Percentiles rank a stretch among this genome's conserved stretches.
Evolutionary conservation across 1,139 yeast genomes (phyloP).

Genomic region (Yamadazyma spencermartinsiae): DNA sequence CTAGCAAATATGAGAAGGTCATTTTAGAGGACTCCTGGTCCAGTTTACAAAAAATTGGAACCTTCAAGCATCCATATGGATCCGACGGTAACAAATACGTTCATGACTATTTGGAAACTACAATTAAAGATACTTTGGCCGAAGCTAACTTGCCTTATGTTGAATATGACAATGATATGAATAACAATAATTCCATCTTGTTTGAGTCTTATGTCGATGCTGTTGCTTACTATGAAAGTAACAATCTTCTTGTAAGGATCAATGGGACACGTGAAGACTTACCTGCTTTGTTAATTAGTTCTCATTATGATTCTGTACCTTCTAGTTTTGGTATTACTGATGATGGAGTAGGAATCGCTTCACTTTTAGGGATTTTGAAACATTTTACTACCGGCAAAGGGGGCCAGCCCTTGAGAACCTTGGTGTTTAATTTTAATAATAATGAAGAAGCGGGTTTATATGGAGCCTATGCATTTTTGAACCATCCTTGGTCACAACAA

Average conservation of each 20-base stretch:
- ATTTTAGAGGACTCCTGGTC: slow-evolving; percentile 59
- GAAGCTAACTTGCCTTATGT: slow-evolving; percentile 27
- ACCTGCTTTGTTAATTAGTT: slow-evolving; percentile 73
- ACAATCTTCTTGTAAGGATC: slow-evolving; percentile 71
- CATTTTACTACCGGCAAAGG: slow-evolving; percentile 35
- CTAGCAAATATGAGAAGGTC: slow-evolving; percentile 30
- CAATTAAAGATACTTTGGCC: slow-evolving; percentile 36
- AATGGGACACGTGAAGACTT: slow-evolving; percentile 58
- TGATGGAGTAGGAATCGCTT: slow-evolving; percentile 90
- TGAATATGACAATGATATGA: slow-evolving; percentile 54
- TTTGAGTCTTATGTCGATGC: slow-evolving; percentile 30
- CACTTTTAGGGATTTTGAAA: slow-evolving; percentile 69
- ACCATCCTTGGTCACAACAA: slow-evolving; percentile 71
- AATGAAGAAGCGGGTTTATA: slow-evolving; percentile 87
- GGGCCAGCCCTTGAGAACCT: slow-evolving; percentile 64
- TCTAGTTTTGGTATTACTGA: slow-evolving; percentile 88
- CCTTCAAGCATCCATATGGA: slow-evolving; percentile 71
- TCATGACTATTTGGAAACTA: slow-evolving; percentile 60
- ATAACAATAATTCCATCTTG: slow-evolving; percentile 41
- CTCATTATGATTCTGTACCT: slow-evolving; percentile 91
- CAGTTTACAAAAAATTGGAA: slow-evolving; percentile 67
- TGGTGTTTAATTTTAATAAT: slow-evolving; percentile 83
- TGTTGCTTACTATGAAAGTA: slow-evolving; percentile 73
- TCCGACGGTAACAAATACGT: slow-evolving; percentile 76
- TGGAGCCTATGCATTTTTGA: slow-evolving; percentile 76